Evolutionary conservation across 371 early-diverging fungal species (phyloP).

Genomic region (Conidiobolus incongruus): DNA sequence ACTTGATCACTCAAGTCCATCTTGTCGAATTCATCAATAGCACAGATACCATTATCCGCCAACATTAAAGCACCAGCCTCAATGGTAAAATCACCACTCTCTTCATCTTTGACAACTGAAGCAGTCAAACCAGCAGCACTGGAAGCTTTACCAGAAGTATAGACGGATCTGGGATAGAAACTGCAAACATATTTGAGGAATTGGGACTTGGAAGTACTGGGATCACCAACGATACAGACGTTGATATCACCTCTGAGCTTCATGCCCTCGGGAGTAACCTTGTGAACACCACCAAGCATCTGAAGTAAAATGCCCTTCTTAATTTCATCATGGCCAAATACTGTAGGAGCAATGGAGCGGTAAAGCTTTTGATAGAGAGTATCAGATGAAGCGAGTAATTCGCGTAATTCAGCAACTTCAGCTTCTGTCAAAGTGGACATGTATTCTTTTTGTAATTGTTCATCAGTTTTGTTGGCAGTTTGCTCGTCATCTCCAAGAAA

Average conservation of each 20-base stretch:
- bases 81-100: constrained; percentile 98
- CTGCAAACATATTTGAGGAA: constrained; percentile 82
- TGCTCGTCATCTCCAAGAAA: too few species aligned
- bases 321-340: constrained; percentile 92
- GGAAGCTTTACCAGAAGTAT: constrained; percentile 97
- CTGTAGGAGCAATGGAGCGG: constrained; percentile 82
- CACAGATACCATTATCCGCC: constrained; percentile 98
- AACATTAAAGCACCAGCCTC: constrained; percentile 99
- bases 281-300: constrained; percentile 93
- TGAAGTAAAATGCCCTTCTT: constrained; percentile 95
- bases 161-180: constrained; percentile 83
- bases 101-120: constrained; percentile 93
- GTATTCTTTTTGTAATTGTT: constrained; percentile 18
- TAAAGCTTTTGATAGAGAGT: constrained; percentile 49
- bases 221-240: constrained; percentile 97
- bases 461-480: too few species aligned
- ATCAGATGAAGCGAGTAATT: constrained; percentile 34
- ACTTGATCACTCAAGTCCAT: constrained; percentile 98
- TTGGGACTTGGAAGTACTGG: constrained; percentile 94
- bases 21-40: constrained; percentile 99
- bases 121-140: constrained; percentile 99
- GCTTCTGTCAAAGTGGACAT: constrained; percentile 33
- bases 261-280: constrained; percentile 84
- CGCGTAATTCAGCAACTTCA: constrained; percentile 49
- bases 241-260: constrained; percentile 96